phyloP scores from a whole-genome alignment of 805 yeast genomes.

The Isabelozyma heimii region DNA sequence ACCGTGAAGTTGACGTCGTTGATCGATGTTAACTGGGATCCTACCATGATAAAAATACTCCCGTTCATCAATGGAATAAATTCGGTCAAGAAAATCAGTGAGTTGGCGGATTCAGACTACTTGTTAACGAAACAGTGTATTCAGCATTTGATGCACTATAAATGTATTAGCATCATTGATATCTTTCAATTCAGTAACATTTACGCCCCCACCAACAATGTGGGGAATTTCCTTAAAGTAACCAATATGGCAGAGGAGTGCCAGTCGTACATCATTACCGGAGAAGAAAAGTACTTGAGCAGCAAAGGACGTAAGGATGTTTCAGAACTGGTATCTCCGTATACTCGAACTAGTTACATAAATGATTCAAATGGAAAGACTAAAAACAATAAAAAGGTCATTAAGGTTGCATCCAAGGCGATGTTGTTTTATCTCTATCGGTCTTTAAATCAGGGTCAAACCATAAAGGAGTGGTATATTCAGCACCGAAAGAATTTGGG shows the following conservation, averaged over 20 bases:
- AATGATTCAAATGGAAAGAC: not conserved
- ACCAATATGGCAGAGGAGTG: slow-evolving; percentile 78
- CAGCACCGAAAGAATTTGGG: slow-evolving; percentile 57
- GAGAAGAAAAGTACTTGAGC: slow-evolving; percentile 13
- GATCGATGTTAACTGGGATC: slow-evolving; percentile 94
- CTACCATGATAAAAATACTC: slow-evolving; percentile 84
- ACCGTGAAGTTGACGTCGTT: slow-evolving; percentile 70
- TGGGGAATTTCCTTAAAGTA: slow-evolving; percentile 59
- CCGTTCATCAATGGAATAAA: slow-evolving; percentile 89
- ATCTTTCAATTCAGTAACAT: slow-evolving; percentile 85
- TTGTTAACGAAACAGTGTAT: slow-evolving; percentile 79
- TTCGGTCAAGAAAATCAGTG: slow-evolving; percentile 72
- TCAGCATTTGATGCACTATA: slow-evolving; percentile 87
- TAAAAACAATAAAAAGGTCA: slow-evolving; percentile 2
- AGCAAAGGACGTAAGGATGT: slow-evolving; percentile 1
- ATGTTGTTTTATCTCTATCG: slow-evolving; percentile 71
- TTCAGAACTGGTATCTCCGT: not conserved
- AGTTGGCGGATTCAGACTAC: slow-evolving; percentile 77
- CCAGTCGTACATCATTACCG: slow-evolving; percentile 69
- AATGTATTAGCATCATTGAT: slow-evolving; percentile 78
- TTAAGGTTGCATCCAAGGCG: slow-evolving; percentile 57
- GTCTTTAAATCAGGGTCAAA: slow-evolving; percentile 73
- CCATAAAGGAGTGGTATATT: slow-evolving; percentile 78
- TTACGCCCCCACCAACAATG: slow-evolving; percentile 83
- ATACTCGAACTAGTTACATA: not conserved